Evolutionary conservation across 2,329 filamentous ascomycete species (phyloP).

Genomic region (Venturia carpophila): DNA sequence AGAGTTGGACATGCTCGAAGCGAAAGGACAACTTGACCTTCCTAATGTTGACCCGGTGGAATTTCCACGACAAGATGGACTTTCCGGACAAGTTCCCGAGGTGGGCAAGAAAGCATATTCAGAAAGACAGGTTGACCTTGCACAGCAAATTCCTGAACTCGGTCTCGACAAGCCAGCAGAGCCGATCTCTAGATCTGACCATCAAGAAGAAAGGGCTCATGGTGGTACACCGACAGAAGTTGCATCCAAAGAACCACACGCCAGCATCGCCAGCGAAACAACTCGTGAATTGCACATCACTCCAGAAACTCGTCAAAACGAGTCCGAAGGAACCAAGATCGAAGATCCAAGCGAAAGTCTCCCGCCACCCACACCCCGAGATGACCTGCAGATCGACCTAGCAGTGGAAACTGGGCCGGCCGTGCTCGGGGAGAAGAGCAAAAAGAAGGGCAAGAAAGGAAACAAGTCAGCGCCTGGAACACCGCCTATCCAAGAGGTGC

Average conservation of each 20-base stretch:
- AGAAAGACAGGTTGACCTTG: neutral
- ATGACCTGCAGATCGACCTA: conserved; percentile 20
- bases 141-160: conserved; percentile 16
- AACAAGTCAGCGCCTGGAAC: conserved; percentile 10
- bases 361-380: neutral
- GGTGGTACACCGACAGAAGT: neutral
- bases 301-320: neutral
- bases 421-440: conserved; percentile 21
- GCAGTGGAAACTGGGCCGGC: conserved; percentile 25
- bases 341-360: neutral
- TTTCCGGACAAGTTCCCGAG: neutral
- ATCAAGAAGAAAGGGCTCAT: neutral
- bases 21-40: conserved; percentile 4
- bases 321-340: neutral
- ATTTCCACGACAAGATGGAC: neutral
- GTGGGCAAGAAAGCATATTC: neutral
- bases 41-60: conserved; percentile 8
- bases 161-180: conserved; percentile 15
- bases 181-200: neutral
- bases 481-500: neutral
- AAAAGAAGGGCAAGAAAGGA: conserved; percentile 17
- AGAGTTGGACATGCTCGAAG: conserved; percentile 11
- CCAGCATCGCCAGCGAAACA: neutral
- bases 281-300: neutral
- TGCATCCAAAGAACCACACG: neutral